Conservation (phyloP, 2,329 filamentous ascomycete genomes). For the Cladobotryum protrusum region DNA sequence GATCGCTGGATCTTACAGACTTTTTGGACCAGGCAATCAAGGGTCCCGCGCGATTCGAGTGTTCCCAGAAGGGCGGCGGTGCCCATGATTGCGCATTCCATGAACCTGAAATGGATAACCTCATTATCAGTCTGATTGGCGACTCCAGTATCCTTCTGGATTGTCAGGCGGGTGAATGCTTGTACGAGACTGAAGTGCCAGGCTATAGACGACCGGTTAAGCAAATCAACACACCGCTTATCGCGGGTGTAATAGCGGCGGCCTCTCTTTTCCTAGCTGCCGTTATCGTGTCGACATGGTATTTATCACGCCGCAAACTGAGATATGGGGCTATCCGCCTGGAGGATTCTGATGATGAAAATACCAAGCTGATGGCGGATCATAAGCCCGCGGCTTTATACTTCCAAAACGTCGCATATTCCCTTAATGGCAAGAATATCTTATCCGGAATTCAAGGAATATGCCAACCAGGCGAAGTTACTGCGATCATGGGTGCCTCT, state of each 20-base stretch:
- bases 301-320: constrained; percentile 68
- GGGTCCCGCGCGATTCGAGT: constrained; percentile 80
- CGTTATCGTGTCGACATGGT: constrained; percentile 79
- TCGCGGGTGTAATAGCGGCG: constrained; percentile 85
- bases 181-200: constrained; percentile 87
- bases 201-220: constrained; percentile 86
- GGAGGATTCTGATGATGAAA: constrained; percentile 86
- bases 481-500: constrained; percentile 97
- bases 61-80: constrained; percentile 58
- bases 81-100: constrained; percentile 70
- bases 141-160: constrained; percentile 80
- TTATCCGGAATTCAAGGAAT: constrained; percentile 73
- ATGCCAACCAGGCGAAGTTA: constrained; percentile 90
- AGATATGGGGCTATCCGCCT: constrained; percentile 70
- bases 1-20: constrained; percentile 85
- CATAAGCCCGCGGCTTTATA: constrained; percentile 86
- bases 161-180: constrained; percentile 83
- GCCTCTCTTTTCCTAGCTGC: constrained; percentile 84
- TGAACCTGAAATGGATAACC: constrained; percentile 85
- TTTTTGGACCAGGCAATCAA: constrained; percentile 78
- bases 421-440: constrained; percentile 82
- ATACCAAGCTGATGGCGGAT: constrained; percentile 77
- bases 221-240: constrained; percentile 93
- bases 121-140: constrained; percentile 85
- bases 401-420: constrained; percentile 83